Evolutionary conservation across 2,329 filamentous ascomycete genomes (phyloP).

Genomic region (Lomentospora prolificans): DNA sequence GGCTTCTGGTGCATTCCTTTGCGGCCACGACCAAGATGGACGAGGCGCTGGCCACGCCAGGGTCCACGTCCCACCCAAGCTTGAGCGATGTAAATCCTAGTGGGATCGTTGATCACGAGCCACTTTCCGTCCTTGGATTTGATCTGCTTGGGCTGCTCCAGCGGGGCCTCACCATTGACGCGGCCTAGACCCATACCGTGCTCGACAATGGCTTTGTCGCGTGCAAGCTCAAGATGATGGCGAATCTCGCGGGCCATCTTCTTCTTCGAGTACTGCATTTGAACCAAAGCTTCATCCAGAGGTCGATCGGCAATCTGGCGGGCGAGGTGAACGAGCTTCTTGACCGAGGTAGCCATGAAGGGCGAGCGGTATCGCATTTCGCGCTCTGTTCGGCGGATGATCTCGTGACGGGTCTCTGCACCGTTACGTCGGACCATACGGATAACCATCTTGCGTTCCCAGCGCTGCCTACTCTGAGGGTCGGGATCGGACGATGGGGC

Average conservation of each 20-base stretch:
- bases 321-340: conserved; percentile 82
- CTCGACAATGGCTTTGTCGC: conserved; percentile 68
- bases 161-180: conserved; percentile 26
- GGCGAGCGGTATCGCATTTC: conserved; percentile 50
- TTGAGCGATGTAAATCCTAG: conserved; percentile 81
- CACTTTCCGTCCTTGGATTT: conserved; percentile 66
- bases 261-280: conserved; percentile 96
- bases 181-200: conserved; percentile 72
- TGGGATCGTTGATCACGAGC: conserved; percentile 61
- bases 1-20: conserved; percentile 60
- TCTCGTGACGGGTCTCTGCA: conserved; percentile 45
- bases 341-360: conserved; percentile 72
- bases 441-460: conserved; percentile 78
- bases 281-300: conserved; percentile 84
- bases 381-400: conserved; percentile 56
- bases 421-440: conserved; percentile 61
- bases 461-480: conserved; percentile 59
- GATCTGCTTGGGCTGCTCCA: conserved; percentile 38
- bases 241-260: conserved; percentile 74
- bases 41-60: conserved; percentile 45
- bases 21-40: conserved; percentile 68
- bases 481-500: conserved; percentile 50
- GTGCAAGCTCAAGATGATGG: conserved; percentile 70
- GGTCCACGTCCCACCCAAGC: conserved; percentile 82
- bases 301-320: conserved; percentile 87